Conservation (phyloP, 306 rosid genomes). For the Gleditsia sinensis region DNA sequence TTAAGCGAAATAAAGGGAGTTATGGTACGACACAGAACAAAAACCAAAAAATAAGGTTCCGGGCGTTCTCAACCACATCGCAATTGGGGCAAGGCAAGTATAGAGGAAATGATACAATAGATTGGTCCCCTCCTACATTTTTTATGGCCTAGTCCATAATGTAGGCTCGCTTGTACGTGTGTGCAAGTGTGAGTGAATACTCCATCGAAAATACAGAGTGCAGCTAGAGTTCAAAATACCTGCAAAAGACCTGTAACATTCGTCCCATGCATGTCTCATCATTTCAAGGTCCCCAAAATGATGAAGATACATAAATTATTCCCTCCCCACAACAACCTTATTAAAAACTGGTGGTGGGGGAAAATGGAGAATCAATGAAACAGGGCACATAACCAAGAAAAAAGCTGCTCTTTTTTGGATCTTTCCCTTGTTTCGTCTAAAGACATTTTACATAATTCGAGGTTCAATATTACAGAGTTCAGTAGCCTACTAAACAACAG, state of each 20-base stretch:
- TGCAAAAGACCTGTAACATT: neutral
- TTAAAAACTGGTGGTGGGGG: slow-evolving; percentile 29
- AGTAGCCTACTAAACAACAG: neutral
- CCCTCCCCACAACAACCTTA: slow-evolving; percentile 38
- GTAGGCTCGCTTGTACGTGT: neutral
- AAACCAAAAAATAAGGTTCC: no score
- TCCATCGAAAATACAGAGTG: neutral
- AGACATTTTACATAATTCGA: slow-evolving; percentile 22
- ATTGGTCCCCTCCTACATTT: neutral
- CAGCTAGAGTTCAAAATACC: neutral
- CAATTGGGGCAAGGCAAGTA: no score
- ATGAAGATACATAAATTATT: slow-evolving; percentile 29
- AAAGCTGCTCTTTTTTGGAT: slow-evolving; percentile 45
- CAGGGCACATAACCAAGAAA: neutral
- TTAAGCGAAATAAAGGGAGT: no score
- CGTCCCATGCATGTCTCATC: neutral
- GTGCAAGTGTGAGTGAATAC: neutral
- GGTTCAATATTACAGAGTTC: slow-evolving; percentile 28
- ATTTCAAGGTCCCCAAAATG: slow-evolving; percentile 18
- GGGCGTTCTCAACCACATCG: no score
- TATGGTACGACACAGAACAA: no score
- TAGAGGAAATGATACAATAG: neutral
- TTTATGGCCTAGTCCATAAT: neutral
- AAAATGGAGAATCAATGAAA: neutral
- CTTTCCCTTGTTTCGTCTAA: slow-evolving; percentile 35